A percentile compares a stretch with the other conserved stretches of the same genome.
These are phyloP conservation scores for Peziza echinospora DNA, from an alignment of 495 filamentous ascomycete genomes.

Conservation along the genomic window DNA sequence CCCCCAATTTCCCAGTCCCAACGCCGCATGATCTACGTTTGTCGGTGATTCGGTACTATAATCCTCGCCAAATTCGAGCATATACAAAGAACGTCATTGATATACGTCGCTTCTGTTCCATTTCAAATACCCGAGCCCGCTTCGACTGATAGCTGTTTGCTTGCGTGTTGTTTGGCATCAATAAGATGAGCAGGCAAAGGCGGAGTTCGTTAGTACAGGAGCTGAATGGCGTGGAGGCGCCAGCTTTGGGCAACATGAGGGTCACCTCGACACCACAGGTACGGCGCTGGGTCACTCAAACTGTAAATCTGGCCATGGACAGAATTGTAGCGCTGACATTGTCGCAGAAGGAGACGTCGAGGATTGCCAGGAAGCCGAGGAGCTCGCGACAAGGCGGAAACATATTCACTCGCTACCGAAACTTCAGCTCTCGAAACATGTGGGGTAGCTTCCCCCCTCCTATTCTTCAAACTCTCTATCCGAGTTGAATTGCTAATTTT, in stretches of 20 bases:
- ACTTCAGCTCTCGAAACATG: constrained; percentile 19
- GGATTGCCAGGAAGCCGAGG: constrained; percentile 12
- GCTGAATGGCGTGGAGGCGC: constrained; percentile 14
- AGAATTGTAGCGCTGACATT: not conserved
- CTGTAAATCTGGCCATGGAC: not conserved
- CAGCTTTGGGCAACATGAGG: constrained; percentile 16
- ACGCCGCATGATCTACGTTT: not conserved
- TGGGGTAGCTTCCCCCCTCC: constrained; percentile 11
- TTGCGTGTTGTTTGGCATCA: not conserved
- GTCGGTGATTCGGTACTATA: not conserved
- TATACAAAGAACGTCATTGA: not conserved
- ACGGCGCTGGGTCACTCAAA: not conserved
- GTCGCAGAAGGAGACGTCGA: constrained; percentile 14
- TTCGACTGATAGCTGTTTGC: not conserved
- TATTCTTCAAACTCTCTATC: not conserved
- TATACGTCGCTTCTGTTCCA: not conserved
- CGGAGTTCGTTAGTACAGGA: constrained; percentile 14
- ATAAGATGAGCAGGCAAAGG: constrained; percentile 10
- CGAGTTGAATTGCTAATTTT: not conserved
- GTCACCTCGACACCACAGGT: not conserved
- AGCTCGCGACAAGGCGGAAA: constrained; percentile 2
- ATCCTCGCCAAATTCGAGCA: not conserved
- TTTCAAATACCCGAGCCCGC: not conserved
- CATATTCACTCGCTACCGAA: constrained; percentile 16
- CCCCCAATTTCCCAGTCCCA: not conserved